Evolutionary conservation across 306 rosid species (phyloP).

Genomic region (Malus sylvestris): DNA sequence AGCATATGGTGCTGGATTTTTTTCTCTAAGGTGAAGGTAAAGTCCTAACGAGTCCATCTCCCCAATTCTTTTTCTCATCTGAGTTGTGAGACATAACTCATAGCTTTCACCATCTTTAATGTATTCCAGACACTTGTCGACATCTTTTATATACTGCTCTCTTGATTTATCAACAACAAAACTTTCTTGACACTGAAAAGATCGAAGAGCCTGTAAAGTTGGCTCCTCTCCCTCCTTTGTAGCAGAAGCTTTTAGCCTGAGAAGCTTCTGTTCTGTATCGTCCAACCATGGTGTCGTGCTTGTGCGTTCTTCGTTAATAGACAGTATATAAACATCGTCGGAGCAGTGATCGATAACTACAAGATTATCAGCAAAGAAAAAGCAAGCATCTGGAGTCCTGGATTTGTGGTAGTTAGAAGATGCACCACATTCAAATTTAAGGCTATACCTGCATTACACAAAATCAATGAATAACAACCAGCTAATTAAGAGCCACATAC

Average conservation of each 20-base stretch:
- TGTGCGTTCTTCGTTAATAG: slow-evolving; percentile 47
- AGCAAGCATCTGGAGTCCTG: slow-evolving; percentile 86
- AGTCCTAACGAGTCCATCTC: slow-evolving; percentile 55
- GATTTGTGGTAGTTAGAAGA: slow-evolving; percentile 65
- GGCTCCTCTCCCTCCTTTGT: slow-evolving; percentile 28
- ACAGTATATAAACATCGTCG: slow-evolving; percentile 76
- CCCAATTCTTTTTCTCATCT: slow-evolving; percentile 57
- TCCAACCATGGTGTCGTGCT: slow-evolving; percentile 57
- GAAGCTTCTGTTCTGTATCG: slow-evolving; percentile 60
- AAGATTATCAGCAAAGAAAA: slow-evolving; percentile 89
- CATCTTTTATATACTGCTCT: slow-evolving; percentile 66
- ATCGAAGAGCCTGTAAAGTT: slow-evolving; percentile 15
- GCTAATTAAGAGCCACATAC: neutral
- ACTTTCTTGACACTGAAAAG: slow-evolving; percentile 30
- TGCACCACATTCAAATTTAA: slow-evolving; percentile 82
- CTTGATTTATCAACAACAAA: slow-evolving; percentile 65
- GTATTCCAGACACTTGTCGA: slow-evolving; percentile 66
- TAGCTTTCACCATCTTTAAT: slow-evolving; percentile 95
- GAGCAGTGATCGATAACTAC: slow-evolving; percentile 72
- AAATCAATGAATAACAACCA: slow-evolving; percentile 4
- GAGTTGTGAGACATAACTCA: slow-evolving; percentile 93
- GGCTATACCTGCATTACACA: slow-evolving; percentile 68
- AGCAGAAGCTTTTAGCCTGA: slow-evolving; percentile 37
- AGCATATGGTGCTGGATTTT: slow-evolving; percentile 95
- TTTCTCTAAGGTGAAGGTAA: slow-evolving; percentile 80